These are phyloP conservation scores for Trypanosoma theileri DNA, from an alignment of 208 protist genomes.

Conservation along the genomic window DNA sequence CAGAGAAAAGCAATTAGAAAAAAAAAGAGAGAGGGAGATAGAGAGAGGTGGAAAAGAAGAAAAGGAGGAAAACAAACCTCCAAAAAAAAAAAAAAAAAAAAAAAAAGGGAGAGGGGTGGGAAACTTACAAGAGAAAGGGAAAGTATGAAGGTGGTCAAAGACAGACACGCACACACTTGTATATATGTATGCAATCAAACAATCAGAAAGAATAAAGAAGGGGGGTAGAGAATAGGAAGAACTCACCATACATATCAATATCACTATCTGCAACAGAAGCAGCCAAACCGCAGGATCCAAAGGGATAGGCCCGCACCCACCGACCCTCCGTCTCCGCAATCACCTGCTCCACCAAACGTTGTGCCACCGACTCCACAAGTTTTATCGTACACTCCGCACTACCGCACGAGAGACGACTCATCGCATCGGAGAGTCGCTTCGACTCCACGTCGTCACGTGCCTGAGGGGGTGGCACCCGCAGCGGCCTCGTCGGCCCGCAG, in stretches of 20 bases:
- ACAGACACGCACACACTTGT: too few relatives aligned
- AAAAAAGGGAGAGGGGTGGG: too few relatives aligned
- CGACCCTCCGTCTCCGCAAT: slow-evolving; percentile 3
- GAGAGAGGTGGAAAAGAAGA: slow-evolving; percentile 1
- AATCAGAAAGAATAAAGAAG: background rate
- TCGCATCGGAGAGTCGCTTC: slow-evolving; percentile 1
- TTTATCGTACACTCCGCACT: background rate
- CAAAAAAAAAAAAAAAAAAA: slow-evolving; percentile 1
- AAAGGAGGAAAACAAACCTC: too few relatives aligned
- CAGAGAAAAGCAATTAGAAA: slow-evolving; percentile 2
- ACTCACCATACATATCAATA: slow-evolving; percentile 93
- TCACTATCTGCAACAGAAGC: slow-evolving; percentile 83
- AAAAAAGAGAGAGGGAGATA: background rate
- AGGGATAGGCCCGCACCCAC: slow-evolving; percentile 57
- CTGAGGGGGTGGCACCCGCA: slow-evolving; percentile 24
- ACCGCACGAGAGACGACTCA: background rate
- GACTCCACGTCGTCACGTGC: slow-evolving; percentile 30
- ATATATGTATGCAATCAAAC: too few relatives aligned
- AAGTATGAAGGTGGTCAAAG: too few relatives aligned
- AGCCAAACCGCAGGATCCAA: slow-evolving; percentile 77
- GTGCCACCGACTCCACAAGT: slow-evolving; percentile 26
- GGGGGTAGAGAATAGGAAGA: slow-evolving; percentile 22
- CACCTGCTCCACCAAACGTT: slow-evolving; percentile 13
- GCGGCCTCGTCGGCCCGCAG: slow-evolving; percentile 32
- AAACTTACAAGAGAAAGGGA: too few relatives aligned